Percentiles rank a stretch among this genome's conserved stretches.
These are phyloP conservation scores for Cyberlindnera xylosilytica DNA, from an alignment of 805 yeast species.

Conservation along the genomic window DNA sequence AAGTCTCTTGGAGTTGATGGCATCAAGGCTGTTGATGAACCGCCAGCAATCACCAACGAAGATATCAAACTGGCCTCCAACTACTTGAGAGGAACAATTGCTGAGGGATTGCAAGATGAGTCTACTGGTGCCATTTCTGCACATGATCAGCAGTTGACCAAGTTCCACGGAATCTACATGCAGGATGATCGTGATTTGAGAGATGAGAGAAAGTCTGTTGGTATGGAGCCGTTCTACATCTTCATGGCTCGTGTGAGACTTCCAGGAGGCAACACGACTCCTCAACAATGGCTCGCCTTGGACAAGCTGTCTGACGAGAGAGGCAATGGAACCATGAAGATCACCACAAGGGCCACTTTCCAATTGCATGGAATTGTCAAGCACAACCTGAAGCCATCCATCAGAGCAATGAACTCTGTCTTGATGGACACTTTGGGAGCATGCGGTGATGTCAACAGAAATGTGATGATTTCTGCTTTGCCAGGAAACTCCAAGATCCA, in stretches of 20 bases:
- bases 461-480: slow-evolving; percentile 88
- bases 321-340: slow-evolving; percentile 91
- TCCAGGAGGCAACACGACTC: slow-evolving; percentile 89
- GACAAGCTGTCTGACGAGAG: slow-evolving; percentile 76
- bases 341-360: slow-evolving; percentile 96
- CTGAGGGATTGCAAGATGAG: slow-evolving; percentile 74
- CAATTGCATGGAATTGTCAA: slow-evolving; percentile 94
- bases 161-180: slow-evolving; percentile 98
- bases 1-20: slow-evolving; percentile 82
- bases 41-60: slow-evolving; percentile 91
- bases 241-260: slow-evolving; percentile 95
- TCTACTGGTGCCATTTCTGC: slow-evolving; percentile 91
- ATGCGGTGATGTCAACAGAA: slow-evolving; percentile 97
- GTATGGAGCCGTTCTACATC: slow-evolving; percentile 93
- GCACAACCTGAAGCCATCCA: slow-evolving; percentile 82
- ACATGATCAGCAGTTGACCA: slow-evolving; percentile 88
- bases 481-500: slow-evolving; percentile 85
- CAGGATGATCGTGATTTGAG: slow-evolving; percentile 97
- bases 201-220: slow-evolving; percentile 88
- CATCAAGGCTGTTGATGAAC: slow-evolving; percentile 81
- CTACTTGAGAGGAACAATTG: slow-evolving; percentile 90
- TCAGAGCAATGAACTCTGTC: slow-evolving; percentile 87
- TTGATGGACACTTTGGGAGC: slow-evolving; percentile 95
- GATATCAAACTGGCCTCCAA: slow-evolving; percentile 89
- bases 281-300: slow-evolving; percentile 83